phyloP scores from a whole-genome alignment of 352 stramenopile species.

The Blastocystis sp. region DNA sequence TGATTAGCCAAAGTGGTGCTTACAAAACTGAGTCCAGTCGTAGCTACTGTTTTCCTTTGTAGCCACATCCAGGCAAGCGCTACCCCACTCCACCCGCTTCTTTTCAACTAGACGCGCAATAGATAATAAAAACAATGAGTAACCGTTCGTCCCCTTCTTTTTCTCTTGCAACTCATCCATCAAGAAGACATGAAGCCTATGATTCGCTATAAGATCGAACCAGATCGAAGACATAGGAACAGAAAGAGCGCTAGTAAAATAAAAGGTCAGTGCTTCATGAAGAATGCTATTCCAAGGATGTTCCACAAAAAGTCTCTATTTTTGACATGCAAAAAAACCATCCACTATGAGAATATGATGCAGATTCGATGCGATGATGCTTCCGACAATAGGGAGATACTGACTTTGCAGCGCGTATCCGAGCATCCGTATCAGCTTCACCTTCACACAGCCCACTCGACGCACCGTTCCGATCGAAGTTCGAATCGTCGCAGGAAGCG shows the following conservation, averaged over 20 bases:
- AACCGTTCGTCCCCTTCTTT: neutral
- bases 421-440: neutral
- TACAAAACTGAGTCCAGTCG: neutral
- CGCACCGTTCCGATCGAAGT: neutral
- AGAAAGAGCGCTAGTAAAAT: neutral
- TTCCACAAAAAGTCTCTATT: neutral
- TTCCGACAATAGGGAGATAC: neutral
- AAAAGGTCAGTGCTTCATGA: neutral
- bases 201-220: neutral
- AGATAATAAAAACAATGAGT: neutral
- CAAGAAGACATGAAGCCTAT: neutral
- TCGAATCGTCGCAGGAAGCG: neutral
- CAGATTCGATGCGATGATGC: neutral
- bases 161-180: neutral
- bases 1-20: neutral
- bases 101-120: neutral
- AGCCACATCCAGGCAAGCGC: neutral
- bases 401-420: neutral
- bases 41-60: neutral
- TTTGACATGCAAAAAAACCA: neutral
- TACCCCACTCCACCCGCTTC: neutral
- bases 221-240: neutral
- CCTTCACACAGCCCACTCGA: neutral
- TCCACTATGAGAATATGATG: neutral
- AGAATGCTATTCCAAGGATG: conserved; percentile 28